Conservation (phyloP, 495 filamentous ascomycete species). For the Diplogelasinospora grovesii region DNA sequence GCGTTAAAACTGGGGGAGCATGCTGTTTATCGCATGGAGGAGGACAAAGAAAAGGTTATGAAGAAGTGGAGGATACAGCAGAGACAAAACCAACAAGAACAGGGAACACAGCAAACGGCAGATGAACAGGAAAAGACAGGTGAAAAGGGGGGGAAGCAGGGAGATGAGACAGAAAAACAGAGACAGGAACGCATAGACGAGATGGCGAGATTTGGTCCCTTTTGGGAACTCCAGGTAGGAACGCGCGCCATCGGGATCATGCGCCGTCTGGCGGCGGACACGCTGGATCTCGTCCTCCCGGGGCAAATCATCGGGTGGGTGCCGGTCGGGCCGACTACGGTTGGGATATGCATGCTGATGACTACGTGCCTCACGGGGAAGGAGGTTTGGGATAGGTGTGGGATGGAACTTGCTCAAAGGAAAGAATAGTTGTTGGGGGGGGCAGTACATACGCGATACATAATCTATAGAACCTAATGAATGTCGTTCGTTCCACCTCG, state of each 20-base stretch:
- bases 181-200: not conserved
- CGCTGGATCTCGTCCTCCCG: slow-evolving; percentile 52
- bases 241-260: slow-evolving; percentile 15
- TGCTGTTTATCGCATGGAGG: not conserved
- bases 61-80: too few species aligned
- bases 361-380: slow-evolving; percentile 51
- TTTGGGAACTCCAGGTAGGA: too few species aligned
- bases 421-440: too few species aligned
- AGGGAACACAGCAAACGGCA: too few species aligned
- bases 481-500: too few species aligned
- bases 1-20: slow-evolving; percentile 19
- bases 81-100: too few species aligned
- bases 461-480: too few species aligned
- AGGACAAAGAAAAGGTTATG: slow-evolving; percentile 7
- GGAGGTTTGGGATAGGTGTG: slow-evolving; percentile 54
- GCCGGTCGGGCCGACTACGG: slow-evolving; percentile 31
- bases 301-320: slow-evolving; percentile 51
- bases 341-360: slow-evolving; percentile 47
- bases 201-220: too few species aligned
- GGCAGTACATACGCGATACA: too few species aligned
- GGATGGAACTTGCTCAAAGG: slow-evolving; percentile 20
- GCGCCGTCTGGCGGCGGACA: slow-evolving; percentile 43
- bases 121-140: too few species aligned
- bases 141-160: not conserved
- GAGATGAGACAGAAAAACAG: slow-evolving; percentile 3